Base-by-base conservation (phyloP, 2,329 filamentous ascomycete genomes). In the Fragosphaeria purpurea region DNA sequence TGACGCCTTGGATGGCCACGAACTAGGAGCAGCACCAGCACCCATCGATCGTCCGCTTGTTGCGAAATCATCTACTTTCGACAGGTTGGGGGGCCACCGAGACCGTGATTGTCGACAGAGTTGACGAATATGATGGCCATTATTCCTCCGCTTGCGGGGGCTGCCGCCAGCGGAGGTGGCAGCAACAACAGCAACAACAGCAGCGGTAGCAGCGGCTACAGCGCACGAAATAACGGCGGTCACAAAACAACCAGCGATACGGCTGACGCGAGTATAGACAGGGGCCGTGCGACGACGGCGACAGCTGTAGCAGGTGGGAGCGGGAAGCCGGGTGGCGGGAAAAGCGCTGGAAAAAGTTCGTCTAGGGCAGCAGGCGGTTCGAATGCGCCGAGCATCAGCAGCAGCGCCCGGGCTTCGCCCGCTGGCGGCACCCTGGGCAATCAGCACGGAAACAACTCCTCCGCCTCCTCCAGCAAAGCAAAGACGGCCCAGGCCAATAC, bases 321-420 rank as follows among this genome's bases (percentile, higher is more conserved):
- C 12, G 40, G 46, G 39, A 53, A 53, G 41, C 4, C 41, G 1
- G 37, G 31, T 41, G 46, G 46, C 32, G 33, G 30, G 2, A 55
- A 47, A n/a, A 47, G 67, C 62, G 22, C 51, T 31, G 53, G 59
- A 9, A 59, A 62, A 56, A 61, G 62, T 45, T 65, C 63, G 45
- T 45, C 75, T 9, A 22, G 55, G n/a, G 12, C 44, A 1, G 43
- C 50, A 4, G 46, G 41, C 3, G 47, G 71, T 60, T 65, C 70
- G 54, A 73, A 72, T 65, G 67, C 51, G 3, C 35, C 50, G 5
- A 49, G 39, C 40, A 41, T 67, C 52, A 77, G 71, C 52, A 77
- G 71, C 60, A 77, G 72, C 61, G 70, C 75, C 46, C 71, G 76
- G 64, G 75, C 66, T 45, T 79, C 76, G 37, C 76, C 76, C 12